Evolutionary conservation across 202 grass and related monocot species (phyloP), one percentile per base, ranked within the genome.

Genomic region (Tripidium arundinaceum): DNA sequence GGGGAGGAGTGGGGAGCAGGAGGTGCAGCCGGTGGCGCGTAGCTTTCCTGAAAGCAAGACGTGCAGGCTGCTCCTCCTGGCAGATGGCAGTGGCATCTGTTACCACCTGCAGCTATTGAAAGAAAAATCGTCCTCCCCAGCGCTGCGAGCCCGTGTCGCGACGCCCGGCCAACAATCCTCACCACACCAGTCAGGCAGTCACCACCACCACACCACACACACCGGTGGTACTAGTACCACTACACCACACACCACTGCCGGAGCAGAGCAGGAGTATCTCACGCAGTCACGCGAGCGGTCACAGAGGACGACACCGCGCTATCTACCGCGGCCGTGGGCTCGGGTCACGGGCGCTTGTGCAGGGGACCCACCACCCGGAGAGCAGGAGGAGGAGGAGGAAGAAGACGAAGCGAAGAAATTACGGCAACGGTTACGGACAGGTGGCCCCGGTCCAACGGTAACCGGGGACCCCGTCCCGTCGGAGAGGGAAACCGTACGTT

Each of bases 41-140:
- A 42, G 79, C 86, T 93, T 90, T 86, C 83, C 31, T 85, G 73
- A 88, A 83, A 75, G 68, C 78, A 76, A 86, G 87, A 74, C 54
- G 54, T 86, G 67, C 74, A 58, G 81, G 80, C 81, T 78, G 37
- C 49, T n/a, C 5, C 58, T 77, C 62, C 58, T 9, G 57, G 73
- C 65, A 25, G 50, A 55, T 3, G 26, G 68, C 68, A n/a, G 26
- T 40, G 65, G 14, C 74, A 14, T 7, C 55, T 22, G 61, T 2
- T 12, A 14, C 55, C 26, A 14, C 59, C 24, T 60, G 57, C 24
- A 60, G 10, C 10, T 12, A 11, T 54, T 21, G 5, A 52, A 19
- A 50, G 50, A 54, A 54, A 54, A 54, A 54, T 54, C 49, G 47
- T 50, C 47, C 6, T n/a, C 47, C n/a, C 47, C 18, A 7, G 46